A percentile compares a stretch with the other conserved stretches of the same genome.
phyloP scores from a whole-genome alignment of 768 basidiomycete species.

The Podaxis sp. region DNA sequence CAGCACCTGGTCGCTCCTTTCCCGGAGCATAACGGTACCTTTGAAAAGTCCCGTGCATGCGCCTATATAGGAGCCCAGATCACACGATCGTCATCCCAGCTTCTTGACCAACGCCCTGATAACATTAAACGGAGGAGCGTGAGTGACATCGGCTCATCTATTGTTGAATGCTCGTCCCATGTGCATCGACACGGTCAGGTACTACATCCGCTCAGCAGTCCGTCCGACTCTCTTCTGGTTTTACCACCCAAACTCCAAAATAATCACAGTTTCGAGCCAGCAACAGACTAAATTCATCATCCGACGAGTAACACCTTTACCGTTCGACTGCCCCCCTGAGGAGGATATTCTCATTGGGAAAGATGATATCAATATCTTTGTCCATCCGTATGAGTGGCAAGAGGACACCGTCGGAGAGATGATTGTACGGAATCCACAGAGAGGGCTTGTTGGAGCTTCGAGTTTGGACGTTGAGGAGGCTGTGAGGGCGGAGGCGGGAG shows the following conservation, averaged over 20 bases:
- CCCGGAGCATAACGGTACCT: not conserved
- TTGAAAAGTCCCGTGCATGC: not conserved
- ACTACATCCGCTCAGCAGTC: not conserved
- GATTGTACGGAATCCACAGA: no score
- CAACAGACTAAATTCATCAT: not conserved
- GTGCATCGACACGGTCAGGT: not conserved
- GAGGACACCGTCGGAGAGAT: not conserved
- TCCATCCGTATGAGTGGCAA: not conserved
- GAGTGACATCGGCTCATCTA: no score
- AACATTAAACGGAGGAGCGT: not conserved
- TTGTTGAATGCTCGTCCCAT: not conserved
- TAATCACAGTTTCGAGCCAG: not conserved
- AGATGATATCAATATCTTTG: not conserved
- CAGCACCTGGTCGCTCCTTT: not conserved
- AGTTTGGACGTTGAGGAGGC: no score
- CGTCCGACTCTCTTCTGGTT: not conserved
- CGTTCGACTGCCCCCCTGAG: not conserved
- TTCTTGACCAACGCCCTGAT: not conserved
- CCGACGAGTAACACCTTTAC: not conserved
- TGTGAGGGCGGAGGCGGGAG: no score
- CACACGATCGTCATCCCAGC: not conserved
- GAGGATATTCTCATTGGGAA: not conserved
- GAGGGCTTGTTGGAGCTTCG: no score
- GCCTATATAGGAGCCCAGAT: not conserved
- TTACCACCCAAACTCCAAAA: not conserved